Evolutionary conservation across 1,284 basidiomycete genomes (phyloP).

Genomic region (Austroboletus rostrupii): DNA sequence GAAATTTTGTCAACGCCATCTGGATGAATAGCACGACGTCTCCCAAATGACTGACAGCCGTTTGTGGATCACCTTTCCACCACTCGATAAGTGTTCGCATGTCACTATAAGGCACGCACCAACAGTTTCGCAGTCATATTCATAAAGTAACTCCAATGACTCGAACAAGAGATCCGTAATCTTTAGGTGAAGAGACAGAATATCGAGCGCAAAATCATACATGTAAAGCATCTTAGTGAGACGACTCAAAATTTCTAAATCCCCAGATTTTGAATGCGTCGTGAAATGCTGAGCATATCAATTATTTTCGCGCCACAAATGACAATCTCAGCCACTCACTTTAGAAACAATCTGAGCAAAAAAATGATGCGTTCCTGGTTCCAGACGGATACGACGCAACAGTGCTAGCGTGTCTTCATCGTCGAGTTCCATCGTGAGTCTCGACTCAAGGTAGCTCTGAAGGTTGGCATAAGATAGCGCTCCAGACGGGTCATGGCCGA

Average conservation of each 20-base stretch:
- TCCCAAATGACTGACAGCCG: conserved; percentile 69
- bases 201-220: conserved; percentile 56
- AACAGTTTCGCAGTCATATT: conserved; percentile 74
- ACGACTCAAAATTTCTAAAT: conserved; percentile 64
- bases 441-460: conserved; percentile 59
- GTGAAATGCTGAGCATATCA: conserved; percentile 48
- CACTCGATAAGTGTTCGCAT: conserved; percentile 6
- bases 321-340: conserved; percentile 34
- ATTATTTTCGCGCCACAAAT: not conserved
- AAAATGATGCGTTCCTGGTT: conserved; percentile 54
- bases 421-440: conserved; percentile 51
- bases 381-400: conserved; percentile 55
- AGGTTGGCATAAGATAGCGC: not conserved
- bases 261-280: conserved; percentile 44
- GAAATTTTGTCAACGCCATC: conserved; percentile 56
- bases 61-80: conserved; percentile 70
- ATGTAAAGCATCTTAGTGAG: conserved; percentile 61
- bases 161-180: conserved; percentile 60
- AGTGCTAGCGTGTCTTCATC: conserved; percentile 48
- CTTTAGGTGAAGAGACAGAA: conserved; percentile 64
- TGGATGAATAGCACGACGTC: conserved; percentile 73
- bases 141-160: conserved; percentile 59
- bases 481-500: not conserved
- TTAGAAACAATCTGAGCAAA: conserved; percentile 58
- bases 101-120: conserved; percentile 42